These are phyloP conservation scores for Pleurotus giganteus DNA, from an alignment of 768 basidiomycete species.

Conservation along the genomic window DNA sequence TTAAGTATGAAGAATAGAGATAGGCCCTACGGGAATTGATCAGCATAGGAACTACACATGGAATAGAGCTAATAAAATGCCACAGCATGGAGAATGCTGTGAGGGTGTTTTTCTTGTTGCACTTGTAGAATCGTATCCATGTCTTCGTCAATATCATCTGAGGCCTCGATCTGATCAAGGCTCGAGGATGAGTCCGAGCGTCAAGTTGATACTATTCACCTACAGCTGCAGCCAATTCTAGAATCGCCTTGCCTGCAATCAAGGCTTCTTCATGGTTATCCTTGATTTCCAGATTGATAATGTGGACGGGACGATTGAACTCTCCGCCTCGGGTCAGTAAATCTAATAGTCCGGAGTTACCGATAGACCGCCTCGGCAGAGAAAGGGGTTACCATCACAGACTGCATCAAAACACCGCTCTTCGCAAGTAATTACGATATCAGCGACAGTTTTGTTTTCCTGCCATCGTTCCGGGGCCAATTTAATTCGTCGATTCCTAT, in stretches of 20 bases:
- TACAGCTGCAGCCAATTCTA: conserved; percentile 88
- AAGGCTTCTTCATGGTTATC: conserved; percentile 98
- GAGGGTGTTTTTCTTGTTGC: conserved; percentile 90
- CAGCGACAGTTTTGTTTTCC: conserved; percentile 83
- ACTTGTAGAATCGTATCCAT: conserved; percentile 82
- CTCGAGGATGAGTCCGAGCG: conserved; percentile 13
- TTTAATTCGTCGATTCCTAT: conserved; percentile 91
- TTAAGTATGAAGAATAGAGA: too few relatives aligned
- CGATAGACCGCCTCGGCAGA: conserved; percentile 4
- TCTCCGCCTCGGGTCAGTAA: conserved; percentile 86
- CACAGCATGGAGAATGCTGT: conserved; percentile 87
- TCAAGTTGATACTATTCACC: conserved; percentile 30
- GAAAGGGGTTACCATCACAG: conserved; percentile 75
- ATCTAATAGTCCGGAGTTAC: conserved; percentile 45
- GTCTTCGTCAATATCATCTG: conserved; percentile 86
- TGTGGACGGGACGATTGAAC: conserved; percentile 88
- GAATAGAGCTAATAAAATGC: conserved; percentile 69
- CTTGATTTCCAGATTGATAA: conserved; percentile 98
- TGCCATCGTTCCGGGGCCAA: conserved; percentile 96
- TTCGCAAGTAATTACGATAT: conserved; percentile 98
- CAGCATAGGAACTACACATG: too few relatives aligned
- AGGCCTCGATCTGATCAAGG: conserved; percentile 68
- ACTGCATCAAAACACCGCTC: conserved; percentile 98
- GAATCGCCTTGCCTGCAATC: conserved; percentile 92
- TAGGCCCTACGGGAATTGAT: too few relatives aligned